phyloP scores from a whole-genome alignment of 495 filamentous ascomycete genomes.

The Xanthoparmelia taractica region DNA sequence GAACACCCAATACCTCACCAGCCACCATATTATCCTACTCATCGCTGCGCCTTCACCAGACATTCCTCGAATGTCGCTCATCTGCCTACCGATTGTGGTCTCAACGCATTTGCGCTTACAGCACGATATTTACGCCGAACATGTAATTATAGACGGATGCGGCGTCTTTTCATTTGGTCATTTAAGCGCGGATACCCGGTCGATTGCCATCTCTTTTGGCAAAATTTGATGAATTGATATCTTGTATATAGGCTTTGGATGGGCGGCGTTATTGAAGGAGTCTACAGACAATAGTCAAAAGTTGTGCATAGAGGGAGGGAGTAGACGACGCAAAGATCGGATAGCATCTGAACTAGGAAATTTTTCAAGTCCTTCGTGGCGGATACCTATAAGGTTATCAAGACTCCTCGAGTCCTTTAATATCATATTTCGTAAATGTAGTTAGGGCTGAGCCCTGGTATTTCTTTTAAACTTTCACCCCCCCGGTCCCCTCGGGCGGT shows the following conservation, averaged over 20 bases:
- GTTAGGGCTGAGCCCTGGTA: too few relatives aligned
- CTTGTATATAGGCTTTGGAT: background rate
- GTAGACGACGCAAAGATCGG: too few relatives aligned
- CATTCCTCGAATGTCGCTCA: background rate
- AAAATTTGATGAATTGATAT: background rate
- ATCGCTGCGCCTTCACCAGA: background rate
- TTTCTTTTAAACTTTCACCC: too few relatives aligned
- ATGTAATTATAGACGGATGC: background rate
- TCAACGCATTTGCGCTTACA: background rate
- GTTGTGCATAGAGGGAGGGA: too few relatives aligned
- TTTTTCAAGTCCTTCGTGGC: too few relatives aligned
- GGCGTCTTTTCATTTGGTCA: background rate
- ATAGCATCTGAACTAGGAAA: too few relatives aligned
- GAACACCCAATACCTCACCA: background rate
- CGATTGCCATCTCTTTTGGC: background rate
- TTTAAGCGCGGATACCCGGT: background rate
- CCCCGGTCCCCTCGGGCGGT: too few relatives aligned
- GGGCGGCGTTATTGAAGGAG: background rate
- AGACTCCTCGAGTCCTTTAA: too few relatives aligned
- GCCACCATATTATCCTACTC: background rate
- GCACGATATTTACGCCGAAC: background rate
- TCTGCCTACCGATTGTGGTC: background rate
- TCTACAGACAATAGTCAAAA: background rate
- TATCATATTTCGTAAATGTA: too few relatives aligned
- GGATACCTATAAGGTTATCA: too few relatives aligned